These are phyloP conservation scores for Trypanosoma conorhini DNA, from an alignment of 208 protist species.

Conservation along the genomic window DNA sequence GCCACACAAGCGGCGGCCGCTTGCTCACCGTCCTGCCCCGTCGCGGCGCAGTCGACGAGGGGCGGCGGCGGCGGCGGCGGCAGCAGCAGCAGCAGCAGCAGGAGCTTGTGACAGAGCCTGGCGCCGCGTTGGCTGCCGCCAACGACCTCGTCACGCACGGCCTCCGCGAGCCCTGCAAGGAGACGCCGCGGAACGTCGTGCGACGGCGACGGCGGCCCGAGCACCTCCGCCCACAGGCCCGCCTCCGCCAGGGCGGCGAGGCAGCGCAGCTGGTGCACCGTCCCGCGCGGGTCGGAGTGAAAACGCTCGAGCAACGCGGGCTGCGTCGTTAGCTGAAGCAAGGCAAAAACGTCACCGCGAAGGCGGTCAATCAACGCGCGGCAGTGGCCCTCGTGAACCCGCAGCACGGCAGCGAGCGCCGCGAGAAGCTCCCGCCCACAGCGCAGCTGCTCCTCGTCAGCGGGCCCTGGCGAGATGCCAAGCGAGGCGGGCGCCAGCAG, in stretches of 20 bases:
- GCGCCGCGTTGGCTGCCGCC: background rate
- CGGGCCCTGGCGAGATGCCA: background rate
- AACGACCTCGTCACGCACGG: background rate
- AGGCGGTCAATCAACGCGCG: background rate
- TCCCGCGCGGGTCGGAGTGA: background rate
- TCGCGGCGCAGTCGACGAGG: background rate
- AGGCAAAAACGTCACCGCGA: background rate
- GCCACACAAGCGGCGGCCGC: background rate
- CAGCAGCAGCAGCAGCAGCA: background rate
- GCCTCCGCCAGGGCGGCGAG: background rate
- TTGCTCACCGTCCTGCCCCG: background rate
- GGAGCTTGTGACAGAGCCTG: background rate
- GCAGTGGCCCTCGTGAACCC: background rate
- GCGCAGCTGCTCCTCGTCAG: background rate
- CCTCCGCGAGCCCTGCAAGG: background rate
- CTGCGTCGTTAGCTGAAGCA: background rate
- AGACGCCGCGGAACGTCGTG: background rate
- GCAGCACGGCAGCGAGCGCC: background rate
- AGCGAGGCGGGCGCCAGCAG: background rate
- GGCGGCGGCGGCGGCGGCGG: no score
- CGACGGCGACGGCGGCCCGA: background rate
- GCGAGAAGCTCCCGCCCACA: background rate
- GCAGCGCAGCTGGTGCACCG: background rate
- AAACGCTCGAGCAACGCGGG: background rate
- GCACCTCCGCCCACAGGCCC: slow-evolving; percentile 4